phyloP scores from a whole-genome alignment of 225 moss, liverwort and hornwort genomes.

The Bryoerythrophyllum caledonicum region DNA sequence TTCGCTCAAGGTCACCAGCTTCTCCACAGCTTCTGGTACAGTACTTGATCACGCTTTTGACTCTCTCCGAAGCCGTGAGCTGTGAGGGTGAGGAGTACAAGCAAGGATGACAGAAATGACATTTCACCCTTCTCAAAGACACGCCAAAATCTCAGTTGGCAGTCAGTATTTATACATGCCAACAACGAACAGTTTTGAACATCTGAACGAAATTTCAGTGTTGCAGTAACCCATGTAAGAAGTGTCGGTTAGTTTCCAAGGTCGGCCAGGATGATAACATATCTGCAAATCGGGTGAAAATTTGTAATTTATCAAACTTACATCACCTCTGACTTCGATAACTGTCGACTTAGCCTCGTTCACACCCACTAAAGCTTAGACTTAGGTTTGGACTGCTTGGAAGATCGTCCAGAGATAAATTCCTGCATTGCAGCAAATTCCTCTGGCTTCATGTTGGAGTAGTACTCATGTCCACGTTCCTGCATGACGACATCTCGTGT shows the following conservation, averaged over 20 bases:
- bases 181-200: not conserved
- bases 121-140: not conserved
- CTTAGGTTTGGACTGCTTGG: constrained; percentile 45
- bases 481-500: constrained; percentile 22
- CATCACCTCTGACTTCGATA: not conserved
- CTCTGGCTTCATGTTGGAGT: constrained; percentile 74
- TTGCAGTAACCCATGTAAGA: not conserved
- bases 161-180: not conserved
- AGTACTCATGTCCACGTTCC: constrained; percentile 74
- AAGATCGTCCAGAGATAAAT: constrained; percentile 70
- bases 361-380: constrained; percentile 62
- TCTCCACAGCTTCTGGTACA: constrained; percentile 53
- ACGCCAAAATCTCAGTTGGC: not conserved
- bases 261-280: not conserved
- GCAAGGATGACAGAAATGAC: constrained; percentile 36
- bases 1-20: constrained; percentile 66
- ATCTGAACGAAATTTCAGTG: not conserved
- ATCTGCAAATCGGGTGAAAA: constrained; percentile 9
- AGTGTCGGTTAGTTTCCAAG: constrained; percentile 4
- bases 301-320: not conserved
- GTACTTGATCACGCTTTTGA: constrained; percentile 61
- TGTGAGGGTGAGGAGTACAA: constrained; percentile 56
- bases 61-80: constrained; percentile 66
- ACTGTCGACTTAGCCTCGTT: constrained; percentile 8
- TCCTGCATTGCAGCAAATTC: constrained; percentile 84